Conservation (phyloP, 306 rosid genomes). For the Cucumis cinereus region DNA sequence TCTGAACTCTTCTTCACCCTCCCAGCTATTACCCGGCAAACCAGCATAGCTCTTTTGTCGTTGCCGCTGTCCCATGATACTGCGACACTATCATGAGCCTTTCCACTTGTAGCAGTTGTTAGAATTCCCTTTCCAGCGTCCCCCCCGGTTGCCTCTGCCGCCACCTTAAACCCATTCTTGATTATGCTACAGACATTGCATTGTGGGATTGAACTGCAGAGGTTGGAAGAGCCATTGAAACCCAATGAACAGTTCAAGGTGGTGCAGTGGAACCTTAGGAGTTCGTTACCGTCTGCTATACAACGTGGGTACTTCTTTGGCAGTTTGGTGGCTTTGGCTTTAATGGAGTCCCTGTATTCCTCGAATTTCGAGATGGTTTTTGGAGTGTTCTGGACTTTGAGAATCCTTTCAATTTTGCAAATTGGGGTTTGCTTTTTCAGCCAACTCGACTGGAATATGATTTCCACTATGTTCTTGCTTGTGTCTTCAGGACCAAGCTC, state of each 20-base stretch:
- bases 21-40: slow-evolving; percentile 94
- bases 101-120: slow-evolving; percentile 87
- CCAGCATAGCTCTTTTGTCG: slow-evolving; percentile 78
- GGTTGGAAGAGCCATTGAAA: slow-evolving; percentile 67
- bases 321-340: slow-evolving; percentile 64
- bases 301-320: slow-evolving; percentile 75
- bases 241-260: slow-evolving; percentile 69
- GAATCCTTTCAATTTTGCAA: slow-evolving; percentile 81
- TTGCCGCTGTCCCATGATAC: slow-evolving; percentile 12
- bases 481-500: slow-evolving; percentile 89
- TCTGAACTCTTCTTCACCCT: slow-evolving; percentile 79
- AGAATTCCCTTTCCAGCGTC: slow-evolving; percentile 36
- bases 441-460: slow-evolving; percentile 98
- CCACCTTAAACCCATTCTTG: slow-evolving; percentile 49
- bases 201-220: slow-evolving; percentile 60
- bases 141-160: slow-evolving; percentile 16
- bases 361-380: slow-evolving; percentile 68
- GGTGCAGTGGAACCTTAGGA: slow-evolving; percentile 83
- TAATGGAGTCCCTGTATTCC: slow-evolving; percentile 77
- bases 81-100: slow-evolving; percentile 63
- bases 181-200: slow-evolving; percentile 70
- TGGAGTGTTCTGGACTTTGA: slow-evolving; percentile 78
- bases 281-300: slow-evolving; percentile 92
- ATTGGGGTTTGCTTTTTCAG: slow-evolving; percentile 73
- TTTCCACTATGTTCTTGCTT: slow-evolving; percentile 97